These are phyloP conservation scores for Kluyveromyces nonfermentans DNA, from an alignment of 805 yeast genomes.

Conservation along the genomic window DNA sequence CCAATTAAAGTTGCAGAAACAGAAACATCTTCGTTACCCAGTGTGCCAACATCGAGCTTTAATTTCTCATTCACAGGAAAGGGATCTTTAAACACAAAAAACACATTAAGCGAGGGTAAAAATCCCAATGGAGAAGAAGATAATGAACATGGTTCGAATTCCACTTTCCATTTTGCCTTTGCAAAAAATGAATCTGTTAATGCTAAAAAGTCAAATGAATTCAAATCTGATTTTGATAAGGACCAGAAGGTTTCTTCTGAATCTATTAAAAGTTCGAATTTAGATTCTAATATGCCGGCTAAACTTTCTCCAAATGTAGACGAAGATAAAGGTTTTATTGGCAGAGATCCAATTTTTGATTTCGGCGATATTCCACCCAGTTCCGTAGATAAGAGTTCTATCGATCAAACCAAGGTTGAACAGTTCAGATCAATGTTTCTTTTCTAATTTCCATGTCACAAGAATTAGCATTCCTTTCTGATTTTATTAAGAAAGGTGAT, in stretches of 20 bases:
- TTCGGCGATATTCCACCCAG: conserved; percentile 18
- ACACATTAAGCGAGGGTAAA: neutral
- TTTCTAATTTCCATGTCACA: conserved; percentile 10
- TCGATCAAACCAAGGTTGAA: conserved; percentile 17
- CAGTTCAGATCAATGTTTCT: conserved; percentile 14
- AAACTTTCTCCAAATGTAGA: neutral
- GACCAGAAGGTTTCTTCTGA: neutral
- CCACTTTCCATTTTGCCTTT: neutral
- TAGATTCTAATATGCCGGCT: neutral
- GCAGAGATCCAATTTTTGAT: conserved; percentile 4
- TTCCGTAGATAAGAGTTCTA: conserved; percentile 6
- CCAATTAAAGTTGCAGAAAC: conserved; percentile 6
- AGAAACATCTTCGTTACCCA: neutral
- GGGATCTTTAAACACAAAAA: neutral
- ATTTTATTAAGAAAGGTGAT: too few species aligned
- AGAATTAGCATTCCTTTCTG: too few species aligned
- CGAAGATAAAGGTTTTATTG: neutral
- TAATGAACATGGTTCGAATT: neutral
- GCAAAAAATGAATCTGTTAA: neutral
- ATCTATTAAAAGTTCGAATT: neutral
- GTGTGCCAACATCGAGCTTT: neutral
- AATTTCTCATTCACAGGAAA: neutral
- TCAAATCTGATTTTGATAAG: neutral
- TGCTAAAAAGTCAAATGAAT: neutral
- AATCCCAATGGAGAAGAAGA: neutral